These are phyloP conservation scores for Crotalaria pallida DNA, from an alignment of 306 rosid species.

Conservation along the genomic window DNA sequence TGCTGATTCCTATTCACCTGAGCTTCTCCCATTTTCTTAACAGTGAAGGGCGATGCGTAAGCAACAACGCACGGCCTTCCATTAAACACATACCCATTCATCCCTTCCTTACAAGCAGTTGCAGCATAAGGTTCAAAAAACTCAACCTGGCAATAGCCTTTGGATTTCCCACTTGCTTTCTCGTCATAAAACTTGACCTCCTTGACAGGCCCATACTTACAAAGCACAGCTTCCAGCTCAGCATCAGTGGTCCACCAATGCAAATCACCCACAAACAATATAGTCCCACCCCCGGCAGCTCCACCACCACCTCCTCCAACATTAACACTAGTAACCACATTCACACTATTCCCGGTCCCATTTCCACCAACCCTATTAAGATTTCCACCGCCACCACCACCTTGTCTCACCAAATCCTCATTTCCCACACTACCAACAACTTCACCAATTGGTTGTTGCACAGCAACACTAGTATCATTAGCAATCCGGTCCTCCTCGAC, in stretches of 20 bases:
- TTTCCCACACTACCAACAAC: constrained; percentile 40
- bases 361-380: constrained; percentile 37
- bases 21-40: no score
- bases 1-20: no score
- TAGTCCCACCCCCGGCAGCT: constrained; percentile 53
- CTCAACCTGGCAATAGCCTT: no score
- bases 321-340: constrained; percentile 21
- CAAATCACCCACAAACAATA: constrained; percentile 89
- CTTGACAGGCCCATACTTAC: no score
- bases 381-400: constrained; percentile 32
- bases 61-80: no score
- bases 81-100: no score
- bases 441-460: constrained; percentile 43
- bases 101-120: no score
- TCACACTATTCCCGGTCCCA: constrained; percentile 37
- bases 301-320: constrained; percentile 23
- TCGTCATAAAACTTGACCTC: no score
- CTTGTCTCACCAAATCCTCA: constrained; percentile 60
- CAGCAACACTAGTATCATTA: constrained; percentile 32
- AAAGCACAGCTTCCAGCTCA: constrained; percentile 64
- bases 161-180: no score
- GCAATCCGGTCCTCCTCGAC: constrained; percentile 59
- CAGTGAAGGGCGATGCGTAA: no score
- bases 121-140: no score
- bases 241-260: constrained; percentile 99